These are phyloP conservation scores for Carex sylvatica DNA, from an alignment of 202 grass and related monocot genomes.

Conservation along the genomic window DNA sequence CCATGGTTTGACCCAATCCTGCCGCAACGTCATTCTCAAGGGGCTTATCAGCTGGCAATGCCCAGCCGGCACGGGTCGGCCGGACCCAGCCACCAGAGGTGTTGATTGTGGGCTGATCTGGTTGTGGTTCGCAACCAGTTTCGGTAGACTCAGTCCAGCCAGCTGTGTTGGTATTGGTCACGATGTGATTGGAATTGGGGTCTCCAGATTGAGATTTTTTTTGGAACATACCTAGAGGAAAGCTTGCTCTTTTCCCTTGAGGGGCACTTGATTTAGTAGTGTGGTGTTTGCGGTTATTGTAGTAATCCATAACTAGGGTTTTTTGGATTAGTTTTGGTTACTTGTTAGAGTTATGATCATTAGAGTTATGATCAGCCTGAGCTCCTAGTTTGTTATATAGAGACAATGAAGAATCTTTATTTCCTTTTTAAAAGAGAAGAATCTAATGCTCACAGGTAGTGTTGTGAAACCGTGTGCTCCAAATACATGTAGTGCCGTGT, in stretches of 20 bases:
- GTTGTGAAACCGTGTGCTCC: too few relatives aligned
- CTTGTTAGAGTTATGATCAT: too few relatives aligned
- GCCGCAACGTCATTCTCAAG: neutral
- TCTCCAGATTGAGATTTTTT: neutral
- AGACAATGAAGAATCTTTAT: too few relatives aligned
- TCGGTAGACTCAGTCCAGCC: neutral
- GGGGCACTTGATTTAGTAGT: too few relatives aligned
- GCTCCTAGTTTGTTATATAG: too few relatives aligned
- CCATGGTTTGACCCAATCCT: neutral
- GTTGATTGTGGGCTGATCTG: neutral
- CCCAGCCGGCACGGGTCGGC: neutral
- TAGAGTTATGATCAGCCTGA: too few relatives aligned
- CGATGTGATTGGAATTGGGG: neutral
- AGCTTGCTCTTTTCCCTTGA: neutral
- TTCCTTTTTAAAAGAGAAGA: too few relatives aligned
- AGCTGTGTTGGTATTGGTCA: neutral
- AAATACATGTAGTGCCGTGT: too few relatives aligned
- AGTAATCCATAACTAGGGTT: too few relatives aligned
- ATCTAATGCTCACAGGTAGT: too few relatives aligned
- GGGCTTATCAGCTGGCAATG: neutral
- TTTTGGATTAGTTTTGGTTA: too few relatives aligned
- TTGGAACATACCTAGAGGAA: constrained; percentile 2
- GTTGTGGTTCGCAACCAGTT: neutral
- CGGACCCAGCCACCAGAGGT: neutral
- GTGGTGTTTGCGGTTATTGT: too few relatives aligned